Percentiles rank a stretch among this genome's conserved stretches.
These are phyloP conservation scores for Venturia oleaginea DNA, from an alignment of 2,329 filamentous ascomycete species.

Conservation along the genomic window DNA sequence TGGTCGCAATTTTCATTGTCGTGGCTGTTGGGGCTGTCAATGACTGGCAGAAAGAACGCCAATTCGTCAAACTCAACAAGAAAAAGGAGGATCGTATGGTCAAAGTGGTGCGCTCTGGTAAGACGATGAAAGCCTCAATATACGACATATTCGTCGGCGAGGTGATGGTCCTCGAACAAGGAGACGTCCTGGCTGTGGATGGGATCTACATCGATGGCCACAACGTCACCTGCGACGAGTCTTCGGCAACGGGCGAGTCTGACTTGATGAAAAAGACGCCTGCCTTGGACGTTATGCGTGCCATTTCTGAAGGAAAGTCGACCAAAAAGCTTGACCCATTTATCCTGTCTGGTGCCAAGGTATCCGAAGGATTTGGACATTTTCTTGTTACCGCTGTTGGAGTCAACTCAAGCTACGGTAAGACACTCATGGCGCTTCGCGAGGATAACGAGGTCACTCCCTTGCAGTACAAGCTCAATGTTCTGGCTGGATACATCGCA, in stretches of 20 bases:
- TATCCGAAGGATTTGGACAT: constrained; percentile 65
- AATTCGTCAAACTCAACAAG: constrained; percentile 71
- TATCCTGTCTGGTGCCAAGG: constrained; percentile 77
- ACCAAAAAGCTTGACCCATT: constrained; percentile 68
- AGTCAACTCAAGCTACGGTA: constrained; percentile 64
- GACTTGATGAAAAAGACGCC: constrained; percentile 60
- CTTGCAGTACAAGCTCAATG: constrained; percentile 67
- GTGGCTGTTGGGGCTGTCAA: constrained; percentile 69
- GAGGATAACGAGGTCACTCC: constrained; percentile 72
- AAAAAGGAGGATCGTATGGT: constrained; percentile 69
- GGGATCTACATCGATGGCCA: constrained; percentile 61
- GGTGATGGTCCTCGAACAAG: constrained; percentile 62
- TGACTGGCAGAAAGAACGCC: constrained; percentile 73
- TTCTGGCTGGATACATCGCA: constrained; percentile 68
- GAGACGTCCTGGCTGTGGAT: constrained; percentile 63
- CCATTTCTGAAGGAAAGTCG: constrained; percentile 52
- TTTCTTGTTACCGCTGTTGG: constrained; percentile 70
- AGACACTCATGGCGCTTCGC: constrained; percentile 68
- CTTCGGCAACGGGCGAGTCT: constrained; percentile 67
- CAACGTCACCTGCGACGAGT: constrained; percentile 64
- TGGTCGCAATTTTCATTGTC: constrained; percentile 66
- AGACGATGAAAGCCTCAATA: constrained; percentile 58
- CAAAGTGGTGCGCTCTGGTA: constrained; percentile 68
- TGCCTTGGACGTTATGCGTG: constrained; percentile 55
- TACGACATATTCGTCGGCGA: constrained; percentile 67